A percentile compares a stretch with the other conserved stretches of the same genome.
These are phyloP conservation scores for Zalerion maritima DNA, from an alignment of 495 filamentous ascomycete genomes.

Conservation along the genomic window DNA sequence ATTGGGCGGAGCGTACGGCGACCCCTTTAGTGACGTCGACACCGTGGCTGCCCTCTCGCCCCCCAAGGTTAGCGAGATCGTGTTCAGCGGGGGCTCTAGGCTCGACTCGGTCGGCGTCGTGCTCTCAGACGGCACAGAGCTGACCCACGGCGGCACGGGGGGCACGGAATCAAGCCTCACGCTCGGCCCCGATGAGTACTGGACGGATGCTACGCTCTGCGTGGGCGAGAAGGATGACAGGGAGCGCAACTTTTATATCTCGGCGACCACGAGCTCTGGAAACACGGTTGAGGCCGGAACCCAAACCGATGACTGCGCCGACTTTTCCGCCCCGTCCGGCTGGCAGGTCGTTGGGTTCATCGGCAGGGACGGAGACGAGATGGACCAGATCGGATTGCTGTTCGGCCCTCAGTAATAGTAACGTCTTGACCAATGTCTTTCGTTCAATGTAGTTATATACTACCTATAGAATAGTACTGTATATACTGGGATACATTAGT, in stretches of 20 bases:
- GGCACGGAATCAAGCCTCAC: slow-evolving; percentile 28
- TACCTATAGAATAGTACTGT: too few relatives aligned
- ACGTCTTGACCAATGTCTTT: too few relatives aligned
- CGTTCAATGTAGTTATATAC: too few relatives aligned
- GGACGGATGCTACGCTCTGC: slow-evolving; percentile 37
- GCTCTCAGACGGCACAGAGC: slow-evolving; percentile 26
- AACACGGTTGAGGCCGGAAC: slow-evolving; percentile 32
- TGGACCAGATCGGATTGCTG: slow-evolving; percentile 45
- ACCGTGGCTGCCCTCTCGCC: slow-evolving; percentile 15
- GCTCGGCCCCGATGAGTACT: slow-evolving; percentile 31
- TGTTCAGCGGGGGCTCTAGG: slow-evolving; percentile 32
- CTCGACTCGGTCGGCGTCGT: slow-evolving; percentile 36
- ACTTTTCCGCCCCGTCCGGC: slow-evolving; percentile 33
- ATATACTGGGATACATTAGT: too few relatives aligned
- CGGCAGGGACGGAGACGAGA: slow-evolving; percentile 41
- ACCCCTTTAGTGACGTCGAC: slow-evolving; percentile 41
- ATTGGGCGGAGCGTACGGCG: slow-evolving; percentile 37
- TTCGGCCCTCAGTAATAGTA: slow-evolving; percentile 24
- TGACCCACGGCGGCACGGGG: slow-evolving; percentile 42
- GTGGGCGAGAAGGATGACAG: slow-evolving; percentile 30
- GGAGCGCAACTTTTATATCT: slow-evolving; percentile 43
- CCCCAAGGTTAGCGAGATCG: slow-evolving; percentile 22
- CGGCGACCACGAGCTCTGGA: slow-evolving; percentile 37
- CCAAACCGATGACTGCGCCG: slow-evolving; percentile 32
- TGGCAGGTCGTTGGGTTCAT: slow-evolving; percentile 44